A percentile compares a stretch with the other conserved stretches of the same genome.
Evolutionary conservation across 805 yeast genomes (phyloP).

Genomic region (Hanseniaspora mollemarum): DNA sequence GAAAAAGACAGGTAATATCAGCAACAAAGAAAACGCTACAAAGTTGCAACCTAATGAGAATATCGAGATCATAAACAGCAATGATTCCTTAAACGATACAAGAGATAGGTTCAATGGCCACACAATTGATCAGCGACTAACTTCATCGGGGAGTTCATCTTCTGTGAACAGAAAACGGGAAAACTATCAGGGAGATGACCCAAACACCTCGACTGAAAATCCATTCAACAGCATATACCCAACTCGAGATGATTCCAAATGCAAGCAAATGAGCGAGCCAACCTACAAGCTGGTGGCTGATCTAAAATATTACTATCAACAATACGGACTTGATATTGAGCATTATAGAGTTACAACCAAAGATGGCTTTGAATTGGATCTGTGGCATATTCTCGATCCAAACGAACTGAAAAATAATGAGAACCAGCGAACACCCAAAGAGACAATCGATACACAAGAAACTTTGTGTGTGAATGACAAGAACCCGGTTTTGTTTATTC

Average conservation of each 20-base stretch:
- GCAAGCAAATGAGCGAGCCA: slow-evolving; percentile 15
- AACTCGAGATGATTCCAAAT: slow-evolving; percentile 18
- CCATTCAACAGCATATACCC: slow-evolving; percentile 23
- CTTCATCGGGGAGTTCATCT: slow-evolving; percentile 5
- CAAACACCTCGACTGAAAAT: slow-evolving; percentile 22
- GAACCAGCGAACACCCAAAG: not conserved
- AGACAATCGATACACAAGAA: slow-evolving; percentile 19
- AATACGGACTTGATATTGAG: slow-evolving; percentile 48
- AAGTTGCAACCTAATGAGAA: slow-evolving; percentile 17
- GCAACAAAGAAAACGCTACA: slow-evolving; percentile 18
- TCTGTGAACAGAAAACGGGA: not conserved
- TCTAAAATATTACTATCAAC: slow-evolving; percentile 54
- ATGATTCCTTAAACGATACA: slow-evolving; percentile 15
- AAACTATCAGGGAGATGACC: not conserved
- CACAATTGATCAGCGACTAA: slow-evolving; percentile 21
- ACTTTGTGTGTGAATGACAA: slow-evolving; percentile 25
- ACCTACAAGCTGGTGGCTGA: slow-evolving; percentile 36
- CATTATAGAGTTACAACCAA: slow-evolving; percentile 53
- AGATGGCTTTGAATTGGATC: slow-evolving; percentile 66
- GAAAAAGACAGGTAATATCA: slow-evolving; percentile 26
- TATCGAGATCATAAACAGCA: slow-evolving; percentile 12
- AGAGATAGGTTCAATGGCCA: slow-evolving; percentile 14
- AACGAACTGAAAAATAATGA: slow-evolving; percentile 7
- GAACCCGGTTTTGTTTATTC: slow-evolving; percentile 65
- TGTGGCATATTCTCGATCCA: slow-evolving; percentile 53